Base-by-base conservation (phyloP, 1,139 yeast genomes). In the Meyerozyma elateridarum region DNA sequence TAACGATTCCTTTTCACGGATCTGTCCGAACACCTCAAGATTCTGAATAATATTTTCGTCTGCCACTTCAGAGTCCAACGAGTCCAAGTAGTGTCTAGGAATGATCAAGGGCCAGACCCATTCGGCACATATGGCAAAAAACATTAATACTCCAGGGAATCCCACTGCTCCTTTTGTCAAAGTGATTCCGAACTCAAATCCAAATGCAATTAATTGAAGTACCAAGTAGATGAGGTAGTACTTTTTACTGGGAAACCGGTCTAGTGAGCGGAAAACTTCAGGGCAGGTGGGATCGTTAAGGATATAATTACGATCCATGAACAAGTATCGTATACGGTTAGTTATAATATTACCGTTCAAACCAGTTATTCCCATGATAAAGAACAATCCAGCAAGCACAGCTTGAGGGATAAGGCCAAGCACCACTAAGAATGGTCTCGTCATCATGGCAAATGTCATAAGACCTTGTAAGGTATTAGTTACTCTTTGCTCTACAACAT, bases 321-420 rank as follows among this genome's bases (percentile, higher is more conserved):
- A 70, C 0, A 88, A 45, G 54, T 73, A 85, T 25, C 83, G 51
- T 4, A 89, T 60, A 39, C 84, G 70, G 35, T 72, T 65, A 4
- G 83, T 67, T 5, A 89, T 76, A 4, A 69, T 78, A 46, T 83
- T 85, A 5, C 70, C 76, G 40, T 81, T 69, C 9, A 91, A 56
- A 0, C 96, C 95, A 1, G 82, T 74, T 1, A 87, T 65, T 0
- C 96, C 96, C 96, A 91, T 89, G 41, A 85, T 77, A 70, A 89
- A 87, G 52, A 91, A 91, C 29, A 91, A 64, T 0, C 97, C 98
- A 0, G 96, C 85, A 16, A 91, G 62, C 0, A 88, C 95, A 4
- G 94, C 94, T 51, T 91, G 97, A 0, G 98, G 98, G n/a, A 91
- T 82, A 19, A 80, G 61, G 0, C 91, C 89, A 12, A 91, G 61